Evolutionary conservation across 2,329 filamentous ascomycete species (phyloP), one percentile per base, ranked within the genome.

Genomic region (Ceratocystis destructans): DNA sequence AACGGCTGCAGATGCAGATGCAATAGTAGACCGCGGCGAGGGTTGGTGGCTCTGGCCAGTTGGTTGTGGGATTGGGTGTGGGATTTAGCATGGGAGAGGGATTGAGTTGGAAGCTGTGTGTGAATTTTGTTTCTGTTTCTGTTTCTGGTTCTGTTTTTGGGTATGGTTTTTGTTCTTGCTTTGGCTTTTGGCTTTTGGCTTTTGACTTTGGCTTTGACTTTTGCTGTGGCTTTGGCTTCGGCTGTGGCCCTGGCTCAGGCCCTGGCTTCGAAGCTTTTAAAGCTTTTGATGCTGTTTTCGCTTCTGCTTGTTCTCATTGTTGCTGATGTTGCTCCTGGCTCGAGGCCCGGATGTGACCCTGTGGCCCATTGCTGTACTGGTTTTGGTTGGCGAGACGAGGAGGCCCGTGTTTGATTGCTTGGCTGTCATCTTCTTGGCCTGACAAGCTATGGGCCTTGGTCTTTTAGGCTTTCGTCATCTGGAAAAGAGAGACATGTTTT

Each of bases 361-460:
- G 55, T 33, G 41, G 48, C 59, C 31, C 45, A 53, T 61, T 62
- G 44, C 50, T 66, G 41, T 25, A 44, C 55, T 63, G 64, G 64
- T 62, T 65, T 53, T 65, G 64, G 15, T 63, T 65, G 20, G 64
- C 65, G 25, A 68, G 64, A 65, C 64, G 66, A 61, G 66, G 66
- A 61, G 66, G 66, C 61, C 64, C 66, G 48, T 68, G 64, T 61
- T 64, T 62, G 22, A 50, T 44, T 46, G 50, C 37, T 63, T 50
- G 65, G 50, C 46, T 64, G 50, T 64, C 50, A 64, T 62, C 55
- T 64, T 59, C 55, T 59, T 59, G 55, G 55, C 55, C 28, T 59
- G 55, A 59, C 55, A 59, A 59, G 55, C 55, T 59, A 37, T 59
- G 55, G 55, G 8, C 55, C 55, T 59, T 28, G 55, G 22, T n/a